phyloP scores from a whole-genome alignment of 2,329 filamentous ascomycete species.

The Cadophora malorum region DNA sequence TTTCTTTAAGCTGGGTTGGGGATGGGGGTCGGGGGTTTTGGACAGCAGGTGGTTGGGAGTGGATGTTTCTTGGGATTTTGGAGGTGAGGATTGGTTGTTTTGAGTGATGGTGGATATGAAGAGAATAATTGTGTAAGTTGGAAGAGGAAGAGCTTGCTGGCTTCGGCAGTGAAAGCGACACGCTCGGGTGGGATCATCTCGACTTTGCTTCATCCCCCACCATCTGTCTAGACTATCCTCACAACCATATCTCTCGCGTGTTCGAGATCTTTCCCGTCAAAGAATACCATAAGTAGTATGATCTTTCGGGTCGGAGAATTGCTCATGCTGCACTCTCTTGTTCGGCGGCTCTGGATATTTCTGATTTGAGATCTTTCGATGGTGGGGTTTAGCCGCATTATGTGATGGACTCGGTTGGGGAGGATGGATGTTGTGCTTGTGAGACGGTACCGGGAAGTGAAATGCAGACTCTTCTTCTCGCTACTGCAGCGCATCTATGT shows the following conservation, averaged over 20 bases:
- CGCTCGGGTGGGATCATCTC: conserved; percentile 20
- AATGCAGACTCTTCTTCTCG: neutral
- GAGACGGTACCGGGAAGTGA: neutral
- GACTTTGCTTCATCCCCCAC: neutral
- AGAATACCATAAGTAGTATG: neutral
- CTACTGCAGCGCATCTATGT: neutral
- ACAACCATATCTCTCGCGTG: neutral
- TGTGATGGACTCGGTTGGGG: neutral
- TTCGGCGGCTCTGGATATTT: neutral
- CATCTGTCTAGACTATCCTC: neutral
- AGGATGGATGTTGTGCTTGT: neutral
- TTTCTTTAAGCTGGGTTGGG: neutral
- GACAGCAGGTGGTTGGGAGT: neutral
- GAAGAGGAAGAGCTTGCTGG: neutral
- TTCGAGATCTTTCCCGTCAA: neutral
- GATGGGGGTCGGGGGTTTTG: neutral
- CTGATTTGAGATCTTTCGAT: neutral
- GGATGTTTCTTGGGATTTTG: neutral
- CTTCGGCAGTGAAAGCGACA: conserved; percentile 10
- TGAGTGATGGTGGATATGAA: conserved; percentile 2
- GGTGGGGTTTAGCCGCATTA: conserved; percentile 5
- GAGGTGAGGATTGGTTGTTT: neutral
- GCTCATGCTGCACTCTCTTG: neutral
- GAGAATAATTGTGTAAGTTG: neutral
- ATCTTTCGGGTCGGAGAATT: conserved; percentile 5